A percentile compares a stretch with the other conserved stretches of the same genome.
Conservation (phyloP, 164 flowering plant genomes). For the Berberis vulgaris region DNA sequence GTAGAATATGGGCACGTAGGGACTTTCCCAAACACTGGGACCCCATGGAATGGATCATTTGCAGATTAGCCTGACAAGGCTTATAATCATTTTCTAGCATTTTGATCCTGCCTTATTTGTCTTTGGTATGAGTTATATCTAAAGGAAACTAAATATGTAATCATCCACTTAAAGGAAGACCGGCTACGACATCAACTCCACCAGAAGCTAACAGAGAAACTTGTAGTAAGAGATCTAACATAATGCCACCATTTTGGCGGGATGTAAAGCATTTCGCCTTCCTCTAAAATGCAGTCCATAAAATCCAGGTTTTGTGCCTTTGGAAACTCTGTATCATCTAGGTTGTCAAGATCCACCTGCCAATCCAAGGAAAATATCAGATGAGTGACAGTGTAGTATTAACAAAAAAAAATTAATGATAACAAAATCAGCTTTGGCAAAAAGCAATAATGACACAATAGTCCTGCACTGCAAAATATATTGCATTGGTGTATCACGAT, state of each 20-base stretch:
- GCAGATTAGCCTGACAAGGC: not conserved
- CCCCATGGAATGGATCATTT: no score
- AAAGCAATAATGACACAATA: no score
- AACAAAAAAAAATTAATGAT: no score
- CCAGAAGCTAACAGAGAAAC: slow-evolving; percentile 96
- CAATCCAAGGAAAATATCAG: slow-evolving; percentile 4
- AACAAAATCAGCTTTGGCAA: no score
- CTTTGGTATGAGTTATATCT: no score
- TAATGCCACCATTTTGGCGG: slow-evolving; percentile 99
- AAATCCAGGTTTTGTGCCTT: slow-evolving; percentile 56
- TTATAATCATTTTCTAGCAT: not conserved
- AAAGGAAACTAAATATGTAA: not conserved
- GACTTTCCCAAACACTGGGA: no score
- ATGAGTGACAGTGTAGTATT: not conserved
- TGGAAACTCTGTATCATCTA: slow-evolving; percentile 47
- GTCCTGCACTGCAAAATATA: no score
- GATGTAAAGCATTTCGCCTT: slow-evolving; percentile 96
- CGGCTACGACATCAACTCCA: slow-evolving; percentile 42
- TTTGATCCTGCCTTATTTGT: not conserved
- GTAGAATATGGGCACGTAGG: no score
- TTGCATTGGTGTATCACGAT: no score
- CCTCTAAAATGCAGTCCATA: slow-evolving; percentile 81
- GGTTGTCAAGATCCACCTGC: slow-evolving; percentile 87
- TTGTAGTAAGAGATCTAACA: slow-evolving; percentile 74
- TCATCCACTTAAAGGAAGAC: slow-evolving; percentile 10